Conservation (phyloP, 2,329 filamentous ascomycete species). For the Tetracladium maxilliforme region DNA sequence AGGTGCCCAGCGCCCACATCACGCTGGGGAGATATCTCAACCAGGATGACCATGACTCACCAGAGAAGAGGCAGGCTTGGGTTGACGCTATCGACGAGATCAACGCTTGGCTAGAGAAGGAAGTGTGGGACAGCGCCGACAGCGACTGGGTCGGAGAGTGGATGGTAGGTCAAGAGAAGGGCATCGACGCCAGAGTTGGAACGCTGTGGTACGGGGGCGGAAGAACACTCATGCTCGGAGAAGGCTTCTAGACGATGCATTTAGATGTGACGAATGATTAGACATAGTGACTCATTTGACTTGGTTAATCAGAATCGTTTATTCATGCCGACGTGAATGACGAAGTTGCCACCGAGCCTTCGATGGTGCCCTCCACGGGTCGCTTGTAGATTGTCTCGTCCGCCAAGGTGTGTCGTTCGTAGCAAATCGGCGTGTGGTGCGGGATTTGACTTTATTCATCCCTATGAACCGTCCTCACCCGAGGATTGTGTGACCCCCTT, state of each 20-base stretch:
- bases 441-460: no score
- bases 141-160: slow-evolving; percentile 50
- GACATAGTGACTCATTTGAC: no score
- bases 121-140: slow-evolving; percentile 45
- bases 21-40: slow-evolving; percentile 72
- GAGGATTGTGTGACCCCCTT: no score
- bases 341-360: no score
- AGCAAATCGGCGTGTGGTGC: no score
- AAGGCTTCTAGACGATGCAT: slow-evolving; percentile 34
- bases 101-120: slow-evolving; percentile 57
- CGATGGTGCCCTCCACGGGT: no score
- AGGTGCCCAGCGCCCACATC: slow-evolving; percentile 80
- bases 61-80: slow-evolving; percentile 32
- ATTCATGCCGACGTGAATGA: no score
- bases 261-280: no score
- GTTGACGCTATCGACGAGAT: slow-evolving; percentile 58
- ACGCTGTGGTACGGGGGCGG: slow-evolving; percentile 81
- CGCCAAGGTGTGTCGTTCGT: no score
- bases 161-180: slow-evolving; percentile 75
- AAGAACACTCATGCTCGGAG: slow-evolving; percentile 47
- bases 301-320: no score
- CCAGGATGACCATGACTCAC: slow-evolving; percentile 44
- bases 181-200: slow-evolving; percentile 62
- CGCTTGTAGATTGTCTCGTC: no score
- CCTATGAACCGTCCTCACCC: no score